Percentiles rank a stretch among this genome's conserved stretches.
These are phyloP conservation scores for Diplodia mutila DNA, from an alignment of 2,329 filamentous ascomycete genomes.

Conservation along the genomic window DNA sequence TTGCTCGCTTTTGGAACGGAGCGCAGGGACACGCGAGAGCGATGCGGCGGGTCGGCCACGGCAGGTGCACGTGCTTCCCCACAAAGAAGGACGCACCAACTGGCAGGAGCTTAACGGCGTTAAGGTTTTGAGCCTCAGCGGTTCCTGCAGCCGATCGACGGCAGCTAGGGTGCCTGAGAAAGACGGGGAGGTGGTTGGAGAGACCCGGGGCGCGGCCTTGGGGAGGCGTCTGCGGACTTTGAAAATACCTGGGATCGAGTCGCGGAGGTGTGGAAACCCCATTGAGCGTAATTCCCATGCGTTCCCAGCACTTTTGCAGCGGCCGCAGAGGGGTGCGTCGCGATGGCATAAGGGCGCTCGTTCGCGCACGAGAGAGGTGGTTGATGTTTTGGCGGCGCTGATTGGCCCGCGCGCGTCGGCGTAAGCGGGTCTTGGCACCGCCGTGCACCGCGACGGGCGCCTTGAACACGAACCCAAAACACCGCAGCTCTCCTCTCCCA, in stretches of 20 bases:
- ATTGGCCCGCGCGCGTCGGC: constrained; percentile 19
- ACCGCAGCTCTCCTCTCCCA: constrained; percentile 8
- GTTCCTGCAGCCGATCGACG: constrained; percentile 32
- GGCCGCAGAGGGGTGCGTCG: constrained; percentile 20
- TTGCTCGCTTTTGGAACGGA: constrained; percentile 16
- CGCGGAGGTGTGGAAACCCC: constrained; percentile 20
- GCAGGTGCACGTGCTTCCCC: constrained; percentile 30
- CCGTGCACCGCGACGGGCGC: constrained; percentile 21
- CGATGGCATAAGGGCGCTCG: constrained; percentile 15
- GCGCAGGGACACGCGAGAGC: constrained; percentile 21
- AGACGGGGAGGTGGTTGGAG: constrained; percentile 15
- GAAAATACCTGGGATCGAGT: constrained; percentile 16
- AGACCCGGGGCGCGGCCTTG: neutral
- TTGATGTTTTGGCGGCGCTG: constrained; percentile 22
- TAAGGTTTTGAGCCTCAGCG: constrained; percentile 30
- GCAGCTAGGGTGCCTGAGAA: constrained; percentile 28
- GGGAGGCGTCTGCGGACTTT: neutral
- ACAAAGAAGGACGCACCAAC: constrained; percentile 26
- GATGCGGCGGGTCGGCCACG: constrained; percentile 23
- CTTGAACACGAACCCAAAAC: constrained; percentile 27
- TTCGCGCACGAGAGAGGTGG: constrained; percentile 18
- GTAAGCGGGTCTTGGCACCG: constrained; percentile 24
- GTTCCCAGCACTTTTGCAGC: constrained; percentile 4
- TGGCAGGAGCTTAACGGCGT: constrained; percentile 27
- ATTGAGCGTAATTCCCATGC: neutral